Evolutionary conservation across 2,329 filamentous ascomycete species (phyloP).

Genomic region (Kalmusia sp.): DNA sequence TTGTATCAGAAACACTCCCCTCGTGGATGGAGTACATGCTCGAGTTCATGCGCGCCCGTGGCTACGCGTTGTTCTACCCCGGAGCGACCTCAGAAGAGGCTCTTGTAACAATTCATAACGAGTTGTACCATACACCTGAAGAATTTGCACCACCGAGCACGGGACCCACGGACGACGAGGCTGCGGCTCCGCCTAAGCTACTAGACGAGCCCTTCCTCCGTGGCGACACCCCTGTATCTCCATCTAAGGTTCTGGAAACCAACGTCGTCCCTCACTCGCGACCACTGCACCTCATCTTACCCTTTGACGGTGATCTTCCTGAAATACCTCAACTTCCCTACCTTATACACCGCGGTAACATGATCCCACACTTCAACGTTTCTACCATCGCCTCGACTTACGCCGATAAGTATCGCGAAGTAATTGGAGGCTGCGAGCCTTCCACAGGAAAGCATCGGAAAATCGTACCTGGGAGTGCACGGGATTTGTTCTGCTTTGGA

Average conservation of each 20-base stretch:
- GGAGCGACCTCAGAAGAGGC: slow-evolving; percentile 58
- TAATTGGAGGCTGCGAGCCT: slow-evolving; percentile 71
- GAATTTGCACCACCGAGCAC: slow-evolving; percentile 54
- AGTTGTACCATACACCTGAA: slow-evolving; percentile 76
- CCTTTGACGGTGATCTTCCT: slow-evolving; percentile 57
- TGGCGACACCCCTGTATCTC: slow-evolving; percentile 43
- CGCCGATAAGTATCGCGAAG: slow-evolving; percentile 63
- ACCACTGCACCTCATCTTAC: slow-evolving; percentile 55
- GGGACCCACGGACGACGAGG: slow-evolving; percentile 7
- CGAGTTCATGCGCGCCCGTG: slow-evolving; percentile 76
- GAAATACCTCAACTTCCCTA: slow-evolving; percentile 62
- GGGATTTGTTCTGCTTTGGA: slow-evolving; percentile 71
- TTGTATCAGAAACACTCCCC: slow-evolving; percentile 72
- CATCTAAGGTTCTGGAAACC: slow-evolving; percentile 36
- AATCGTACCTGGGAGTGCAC: slow-evolving; percentile 50
- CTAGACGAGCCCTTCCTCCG: slow-evolving; percentile 46
- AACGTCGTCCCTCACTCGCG: slow-evolving; percentile 59
- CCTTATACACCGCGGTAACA: slow-evolving; percentile 69
- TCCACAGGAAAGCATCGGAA: slow-evolving; percentile 41
- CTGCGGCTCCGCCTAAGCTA: slow-evolving; percentile 14
- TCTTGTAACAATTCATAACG: slow-evolving; percentile 78
- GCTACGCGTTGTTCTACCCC: slow-evolving; percentile 83
- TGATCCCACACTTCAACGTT: slow-evolving; percentile 51
- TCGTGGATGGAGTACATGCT: slow-evolving; percentile 81
- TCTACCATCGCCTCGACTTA: slow-evolving; percentile 60